These are phyloP conservation scores for Lolium rigidum DNA, from an alignment of 176 grass and related monocot species.

Conservation along the genomic window DNA sequence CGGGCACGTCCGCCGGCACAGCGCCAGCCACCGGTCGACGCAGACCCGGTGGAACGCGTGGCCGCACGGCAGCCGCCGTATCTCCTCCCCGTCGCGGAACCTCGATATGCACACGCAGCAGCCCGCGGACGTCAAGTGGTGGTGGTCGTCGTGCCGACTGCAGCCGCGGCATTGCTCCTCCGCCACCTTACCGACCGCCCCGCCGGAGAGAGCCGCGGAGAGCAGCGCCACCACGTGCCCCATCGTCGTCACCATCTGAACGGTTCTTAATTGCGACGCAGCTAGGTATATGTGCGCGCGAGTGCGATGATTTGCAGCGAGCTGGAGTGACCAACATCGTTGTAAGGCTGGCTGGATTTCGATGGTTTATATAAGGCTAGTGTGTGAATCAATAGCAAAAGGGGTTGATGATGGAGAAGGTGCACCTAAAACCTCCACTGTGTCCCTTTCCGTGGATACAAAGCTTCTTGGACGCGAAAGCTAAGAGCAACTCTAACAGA, in stretches of 20 bases:
- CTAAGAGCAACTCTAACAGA: neutral
- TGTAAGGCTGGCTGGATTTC: neutral
- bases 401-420: no score
- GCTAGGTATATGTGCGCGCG: neutral
- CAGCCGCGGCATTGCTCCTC: constrained; percentile 29
- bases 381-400: neutral
- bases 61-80: constrained; percentile 65
- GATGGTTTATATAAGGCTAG: constrained; percentile 47
- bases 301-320: neutral
- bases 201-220: constrained; percentile 43
- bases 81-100: constrained; percentile 51
- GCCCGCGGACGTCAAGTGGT: constrained; percentile 13
- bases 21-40: constrained; percentile 71
- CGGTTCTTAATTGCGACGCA: neutral
- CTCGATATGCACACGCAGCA: constrained; percentile 77
- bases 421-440: constrained; percentile 33
- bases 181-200: constrained; percentile 8
- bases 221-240: constrained; percentile 58
- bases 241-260: constrained; percentile 33
- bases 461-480: constrained; percentile 46
- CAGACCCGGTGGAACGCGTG: constrained; percentile 77
- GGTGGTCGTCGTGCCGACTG: neutral
- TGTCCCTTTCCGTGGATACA: constrained; percentile 39
- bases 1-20: constrained; percentile 73
- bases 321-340: constrained; percentile 26